Conservation (phyloP, 2,329 filamentous ascomycete species). For the Penicillium sp. region DNA sequence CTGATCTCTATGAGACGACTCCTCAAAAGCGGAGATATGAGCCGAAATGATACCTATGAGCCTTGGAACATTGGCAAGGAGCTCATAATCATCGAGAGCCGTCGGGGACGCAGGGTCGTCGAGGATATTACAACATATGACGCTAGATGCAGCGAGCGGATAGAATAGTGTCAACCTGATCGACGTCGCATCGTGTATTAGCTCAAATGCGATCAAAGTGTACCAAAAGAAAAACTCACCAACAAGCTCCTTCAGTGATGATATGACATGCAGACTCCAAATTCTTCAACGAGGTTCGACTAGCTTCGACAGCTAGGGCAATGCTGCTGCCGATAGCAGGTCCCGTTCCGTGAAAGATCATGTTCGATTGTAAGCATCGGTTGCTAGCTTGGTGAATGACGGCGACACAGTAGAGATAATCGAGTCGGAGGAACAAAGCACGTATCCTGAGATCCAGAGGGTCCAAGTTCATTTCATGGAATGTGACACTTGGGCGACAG, state of each 20-base stretch:
- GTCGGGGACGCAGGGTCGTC: neutral
- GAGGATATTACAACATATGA: neutral
- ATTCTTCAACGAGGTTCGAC: neutral
- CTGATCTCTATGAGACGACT: neutral
- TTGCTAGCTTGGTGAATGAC: neutral
- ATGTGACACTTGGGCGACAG: neutral
- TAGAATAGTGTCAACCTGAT: neutral
- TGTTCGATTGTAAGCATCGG: neutral
- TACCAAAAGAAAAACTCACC: neutral
- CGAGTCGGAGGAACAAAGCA: neutral
- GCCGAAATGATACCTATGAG: neutral
- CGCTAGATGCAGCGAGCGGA: neutral
- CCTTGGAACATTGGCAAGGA: neutral
- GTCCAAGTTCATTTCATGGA: neutral
- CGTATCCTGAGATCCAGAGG: neutral
- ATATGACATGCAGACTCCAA: neutral
- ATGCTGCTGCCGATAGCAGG: neutral
- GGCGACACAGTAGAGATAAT: neutral
- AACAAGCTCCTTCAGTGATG: neutral
- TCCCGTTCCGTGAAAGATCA: neutral
- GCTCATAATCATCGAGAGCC: neutral
- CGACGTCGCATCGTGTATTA: neutral
- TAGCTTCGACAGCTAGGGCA: neutral
- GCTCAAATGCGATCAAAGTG: neutral
- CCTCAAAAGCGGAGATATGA: neutral